Conservation (phyloP, 495 filamentous ascomycete species). For the Penicillium crystallinum region DNA sequence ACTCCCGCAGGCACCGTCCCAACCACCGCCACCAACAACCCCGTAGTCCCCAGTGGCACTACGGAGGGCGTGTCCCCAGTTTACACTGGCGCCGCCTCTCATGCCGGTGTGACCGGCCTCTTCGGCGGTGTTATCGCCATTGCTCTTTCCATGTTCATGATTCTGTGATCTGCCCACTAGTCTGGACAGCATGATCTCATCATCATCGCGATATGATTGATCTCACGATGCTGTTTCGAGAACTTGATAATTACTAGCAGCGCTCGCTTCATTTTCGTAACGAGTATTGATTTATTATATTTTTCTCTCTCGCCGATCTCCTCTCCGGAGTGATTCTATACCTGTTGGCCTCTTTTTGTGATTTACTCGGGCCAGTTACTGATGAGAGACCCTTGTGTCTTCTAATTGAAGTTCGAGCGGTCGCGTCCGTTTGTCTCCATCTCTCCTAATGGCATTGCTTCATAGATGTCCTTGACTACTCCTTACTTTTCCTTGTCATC, state of each 20-base stretch:
- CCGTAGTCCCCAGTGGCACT: conserved; percentile 14
- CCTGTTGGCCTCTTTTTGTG: conserved; percentile 4
- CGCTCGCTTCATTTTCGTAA: not conserved
- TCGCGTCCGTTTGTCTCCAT: not conserved
- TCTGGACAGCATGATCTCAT: conserved; percentile 6
- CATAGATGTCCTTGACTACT: not conserved
- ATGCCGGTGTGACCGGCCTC: not conserved
- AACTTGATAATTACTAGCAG: not conserved
- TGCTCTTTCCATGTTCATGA: conserved; percentile 7
- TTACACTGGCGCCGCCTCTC: conserved; percentile 24
- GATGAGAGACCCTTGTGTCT: not conserved
- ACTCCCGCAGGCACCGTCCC: not conserved
- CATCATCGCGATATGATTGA: not conserved
- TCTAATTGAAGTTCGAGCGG: not conserved
- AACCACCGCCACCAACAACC: conserved; percentile 5
- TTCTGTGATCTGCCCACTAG: conserved; percentile 5
- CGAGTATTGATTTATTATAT: conserved; percentile 5
- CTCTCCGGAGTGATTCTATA: conserved; percentile 1
- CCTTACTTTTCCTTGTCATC: not conserved
- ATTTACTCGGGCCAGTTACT: conserved; percentile 4
- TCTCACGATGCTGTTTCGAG: conserved; percentile 9
- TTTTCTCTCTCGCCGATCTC: not conserved
- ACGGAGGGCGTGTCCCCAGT: conserved; percentile 17
- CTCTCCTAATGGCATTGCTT: conserved; percentile 2
- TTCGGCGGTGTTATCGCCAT: conserved; percentile 8